phyloP scores from a whole-genome alignment of 495 filamentous ascomycete genomes.

The Penicillium desertorum region DNA sequence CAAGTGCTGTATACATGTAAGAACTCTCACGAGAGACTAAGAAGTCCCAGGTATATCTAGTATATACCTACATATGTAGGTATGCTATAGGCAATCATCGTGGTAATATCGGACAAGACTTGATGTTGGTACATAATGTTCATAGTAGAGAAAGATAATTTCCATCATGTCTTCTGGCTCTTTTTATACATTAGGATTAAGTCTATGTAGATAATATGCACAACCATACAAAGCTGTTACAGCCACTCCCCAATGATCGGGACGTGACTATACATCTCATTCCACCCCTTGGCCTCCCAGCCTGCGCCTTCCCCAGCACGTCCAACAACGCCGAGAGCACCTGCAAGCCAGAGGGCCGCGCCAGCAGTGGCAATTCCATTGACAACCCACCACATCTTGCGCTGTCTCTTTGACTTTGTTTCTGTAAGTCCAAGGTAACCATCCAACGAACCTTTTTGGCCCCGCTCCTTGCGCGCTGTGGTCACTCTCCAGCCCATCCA shows the following conservation, averaged over 20 bases:
- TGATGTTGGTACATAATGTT: no score
- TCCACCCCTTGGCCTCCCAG: slow-evolving; percentile 79
- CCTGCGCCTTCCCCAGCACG: slow-evolving; percentile 66
- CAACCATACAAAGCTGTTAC: slow-evolving; percentile 20
- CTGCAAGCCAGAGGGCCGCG: slow-evolving; percentile 72
- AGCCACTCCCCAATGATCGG: slow-evolving; percentile 54
- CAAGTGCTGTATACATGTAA: no score
- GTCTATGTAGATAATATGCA: slow-evolving; percentile 10
- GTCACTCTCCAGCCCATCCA: slow-evolving; percentile 62
- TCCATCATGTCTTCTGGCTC: not conserved
- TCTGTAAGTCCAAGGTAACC: slow-evolving; percentile 40
- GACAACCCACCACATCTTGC: slow-evolving; percentile 66
- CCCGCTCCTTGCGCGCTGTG: slow-evolving; percentile 36
- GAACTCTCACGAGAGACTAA: not conserved
- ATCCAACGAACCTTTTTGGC: slow-evolving; percentile 37
- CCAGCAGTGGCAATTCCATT: slow-evolving; percentile 60
- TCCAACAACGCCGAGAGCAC: slow-evolving; percentile 74
- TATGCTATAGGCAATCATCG: not conserved
- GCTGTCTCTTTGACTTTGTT: slow-evolving; percentile 45
- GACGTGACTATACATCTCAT: slow-evolving; percentile 60
- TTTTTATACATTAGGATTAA: slow-evolving; percentile 15
- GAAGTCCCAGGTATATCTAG: not conserved
- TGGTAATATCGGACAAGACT: no score
- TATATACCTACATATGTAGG: no score
- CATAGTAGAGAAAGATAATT: not conserved